phyloP scores from a whole-genome alignment of 495 filamentous ascomycete genomes.

The Choiromyces venosus region DNA sequence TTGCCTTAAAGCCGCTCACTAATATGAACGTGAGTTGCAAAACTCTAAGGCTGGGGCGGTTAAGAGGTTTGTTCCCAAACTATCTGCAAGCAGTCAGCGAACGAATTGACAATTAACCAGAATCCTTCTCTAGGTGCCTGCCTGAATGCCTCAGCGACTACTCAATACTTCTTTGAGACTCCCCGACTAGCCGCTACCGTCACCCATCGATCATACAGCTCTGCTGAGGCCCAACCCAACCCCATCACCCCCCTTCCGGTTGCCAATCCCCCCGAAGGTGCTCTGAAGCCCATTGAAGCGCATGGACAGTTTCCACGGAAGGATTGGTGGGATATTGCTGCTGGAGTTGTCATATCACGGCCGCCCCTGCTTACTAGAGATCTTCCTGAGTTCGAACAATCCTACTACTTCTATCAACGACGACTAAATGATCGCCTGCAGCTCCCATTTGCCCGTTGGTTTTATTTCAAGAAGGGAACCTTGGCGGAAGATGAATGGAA shows the following conservation, averaged over 20 bases:
- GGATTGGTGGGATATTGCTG: slow-evolving; percentile 51
- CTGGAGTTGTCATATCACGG: slow-evolving; percentile 78
- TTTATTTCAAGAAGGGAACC: slow-evolving; percentile 93
- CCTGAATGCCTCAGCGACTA: not conserved
- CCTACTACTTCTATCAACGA: slow-evolving; percentile 93
- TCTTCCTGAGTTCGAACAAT: slow-evolving; percentile 79
- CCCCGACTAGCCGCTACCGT: not conserved
- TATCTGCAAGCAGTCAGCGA: not conserved
- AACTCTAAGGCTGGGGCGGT: not conserved
- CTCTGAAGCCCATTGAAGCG: not conserved
- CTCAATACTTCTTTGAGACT: not conserved
- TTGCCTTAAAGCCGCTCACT: not conserved
- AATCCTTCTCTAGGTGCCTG: not conserved
- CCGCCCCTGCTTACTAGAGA: slow-evolving; percentile 79
- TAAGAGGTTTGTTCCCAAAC: not conserved
- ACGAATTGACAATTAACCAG: not conserved
- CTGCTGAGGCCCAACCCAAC: not conserved
- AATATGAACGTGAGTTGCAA: not conserved
- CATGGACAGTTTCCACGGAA: not conserved
- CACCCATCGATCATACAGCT: not conserved
- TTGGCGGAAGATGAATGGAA: slow-evolving; percentile 84
- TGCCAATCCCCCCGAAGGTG: not conserved
- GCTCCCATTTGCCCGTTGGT: slow-evolving; percentile 81
- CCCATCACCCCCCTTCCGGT: not conserved
- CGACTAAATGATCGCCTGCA: slow-evolving; percentile 89